Evolutionary conservation across 225 moss, liverwort and hornwort genomes (phyloP).

Genomic region (Sphagnum tenellum): DNA sequence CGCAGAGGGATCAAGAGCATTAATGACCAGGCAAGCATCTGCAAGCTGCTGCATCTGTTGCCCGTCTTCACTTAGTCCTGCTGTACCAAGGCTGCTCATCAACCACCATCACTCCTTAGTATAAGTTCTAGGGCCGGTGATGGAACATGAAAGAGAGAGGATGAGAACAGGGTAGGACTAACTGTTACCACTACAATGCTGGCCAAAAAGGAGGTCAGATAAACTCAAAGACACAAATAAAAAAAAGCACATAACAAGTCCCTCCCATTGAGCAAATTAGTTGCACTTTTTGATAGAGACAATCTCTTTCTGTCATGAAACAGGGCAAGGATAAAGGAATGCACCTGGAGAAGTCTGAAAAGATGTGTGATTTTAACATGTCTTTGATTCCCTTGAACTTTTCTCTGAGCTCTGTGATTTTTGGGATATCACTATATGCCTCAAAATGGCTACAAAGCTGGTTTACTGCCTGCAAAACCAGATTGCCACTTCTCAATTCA

Average conservation of each 20-base stretch:
- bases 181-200: too few species aligned
- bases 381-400: slow-evolving; percentile 97
- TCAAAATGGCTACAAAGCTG: slow-evolving; percentile 97
- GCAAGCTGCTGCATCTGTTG: slow-evolving; percentile 99
- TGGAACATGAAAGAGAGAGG: not conserved
- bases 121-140: not conserved
- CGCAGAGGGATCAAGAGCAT: slow-evolving; percentile 90
- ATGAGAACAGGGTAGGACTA: too few species aligned
- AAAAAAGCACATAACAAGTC: too few species aligned
- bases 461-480: slow-evolving; percentile 80
- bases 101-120: slow-evolving; percentile 3
- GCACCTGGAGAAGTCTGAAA: slow-evolving; percentile 97
- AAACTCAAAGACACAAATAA: too few species aligned
- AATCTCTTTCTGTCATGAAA: too few species aligned
- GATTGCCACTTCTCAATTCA: not conserved
- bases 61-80: slow-evolving; percentile 95
- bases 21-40: slow-evolving; percentile 93
- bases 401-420: slow-evolving; percentile 91
- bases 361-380: slow-evolving; percentile 89
- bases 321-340: not conserved
- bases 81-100: slow-evolving; percentile 70
- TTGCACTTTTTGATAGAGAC: too few species aligned
- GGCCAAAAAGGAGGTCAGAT: too few species aligned
- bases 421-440: slow-evolving; percentile 89
- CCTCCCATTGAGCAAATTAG: too few species aligned